phyloP scores from a whole-genome alignment of 306 rosid species.

The Pachyrhizus erosus region DNA sequence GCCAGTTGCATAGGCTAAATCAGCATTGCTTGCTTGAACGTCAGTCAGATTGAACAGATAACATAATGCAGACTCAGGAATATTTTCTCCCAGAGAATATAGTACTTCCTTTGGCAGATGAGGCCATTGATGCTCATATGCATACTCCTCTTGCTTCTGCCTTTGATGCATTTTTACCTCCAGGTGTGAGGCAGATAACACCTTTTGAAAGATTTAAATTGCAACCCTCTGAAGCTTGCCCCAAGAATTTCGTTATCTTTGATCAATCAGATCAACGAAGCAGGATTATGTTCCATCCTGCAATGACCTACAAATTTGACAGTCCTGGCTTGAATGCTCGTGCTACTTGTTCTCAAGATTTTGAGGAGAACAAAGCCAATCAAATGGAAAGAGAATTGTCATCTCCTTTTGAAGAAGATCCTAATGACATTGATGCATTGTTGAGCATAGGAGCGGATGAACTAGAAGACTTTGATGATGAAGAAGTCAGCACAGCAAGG shows the following conservation, averaged over 20 bases:
- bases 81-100: constrained; percentile 62
- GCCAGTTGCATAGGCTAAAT: constrained; percentile 48
- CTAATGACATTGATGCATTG: constrained; percentile 84
- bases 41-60: constrained; percentile 42
- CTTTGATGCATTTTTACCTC: constrained; percentile 60
- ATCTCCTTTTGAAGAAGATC: constrained; percentile 74
- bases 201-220: constrained; percentile 74
- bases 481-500: constrained; percentile 93
- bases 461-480: constrained; percentile 71
- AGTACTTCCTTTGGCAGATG: constrained; percentile 59
- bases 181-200: constrained; percentile 58
- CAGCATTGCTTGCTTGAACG: constrained; percentile 44
- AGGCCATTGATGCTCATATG: constrained; percentile 58
- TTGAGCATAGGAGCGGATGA: constrained; percentile 87
- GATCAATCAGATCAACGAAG: constrained; percentile 86
- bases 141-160: constrained; percentile 68
- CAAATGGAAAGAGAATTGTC: constrained; percentile 60
- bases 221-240: constrained; percentile 87
- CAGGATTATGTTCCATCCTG: constrained; percentile 85
- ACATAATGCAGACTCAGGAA: constrained; percentile 71
- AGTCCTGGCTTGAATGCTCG: constrained; percentile 60
- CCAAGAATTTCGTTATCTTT: constrained; percentile 82
- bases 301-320: constrained; percentile 66
- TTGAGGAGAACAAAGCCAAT: constrained; percentile 47
- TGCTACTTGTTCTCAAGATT: constrained; percentile 56